A percentile compares a stretch with the other conserved stretches of the same genome.
phyloP scores from a whole-genome alignment of 257 asterid species.

The Lantana camara region DNA sequence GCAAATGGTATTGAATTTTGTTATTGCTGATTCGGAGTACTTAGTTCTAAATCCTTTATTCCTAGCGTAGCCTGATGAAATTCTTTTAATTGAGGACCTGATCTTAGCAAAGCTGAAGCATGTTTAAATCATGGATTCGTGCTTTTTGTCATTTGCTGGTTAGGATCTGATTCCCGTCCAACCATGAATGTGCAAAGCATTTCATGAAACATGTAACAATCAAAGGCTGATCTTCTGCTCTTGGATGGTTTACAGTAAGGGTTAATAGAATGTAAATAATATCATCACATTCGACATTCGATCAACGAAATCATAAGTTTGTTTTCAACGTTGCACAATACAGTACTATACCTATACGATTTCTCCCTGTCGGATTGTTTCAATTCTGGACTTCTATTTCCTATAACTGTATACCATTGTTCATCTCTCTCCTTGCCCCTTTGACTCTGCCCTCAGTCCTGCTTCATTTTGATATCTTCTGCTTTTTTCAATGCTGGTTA shows the following conservation, averaged over 20 bases:
- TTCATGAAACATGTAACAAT: constrained; percentile 5
- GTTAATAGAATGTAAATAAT: not conserved
- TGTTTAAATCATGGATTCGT: not conserved
- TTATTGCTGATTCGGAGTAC: too few species aligned
- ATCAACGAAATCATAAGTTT: constrained; percentile 2
- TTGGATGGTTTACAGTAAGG: not conserved
- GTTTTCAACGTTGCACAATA: not conserved
- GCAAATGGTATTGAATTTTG: constrained; percentile 70
- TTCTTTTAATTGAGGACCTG: too few species aligned
- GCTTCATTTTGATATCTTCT: not conserved
- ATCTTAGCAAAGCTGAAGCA: not conserved
- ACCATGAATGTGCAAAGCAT: not conserved
- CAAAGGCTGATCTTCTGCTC: not conserved
- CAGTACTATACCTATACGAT: constrained; percentile 8
- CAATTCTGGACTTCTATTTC: not conserved
- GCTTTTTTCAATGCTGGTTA: not conserved
- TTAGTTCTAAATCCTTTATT: too few species aligned
- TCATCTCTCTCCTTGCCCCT: constrained; percentile 4
- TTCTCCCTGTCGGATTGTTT: not conserved
- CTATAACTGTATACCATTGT: not conserved
- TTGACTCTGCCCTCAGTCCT: not conserved
- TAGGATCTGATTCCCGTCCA: not conserved
- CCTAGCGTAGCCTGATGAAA: too few species aligned
- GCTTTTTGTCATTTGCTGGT: not conserved
- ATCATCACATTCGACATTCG: constrained; percentile 3